These are phyloP conservation scores for Chimonanthus praecox DNA, from an alignment of 164 flowering plant species.

Conservation along the genomic window DNA sequence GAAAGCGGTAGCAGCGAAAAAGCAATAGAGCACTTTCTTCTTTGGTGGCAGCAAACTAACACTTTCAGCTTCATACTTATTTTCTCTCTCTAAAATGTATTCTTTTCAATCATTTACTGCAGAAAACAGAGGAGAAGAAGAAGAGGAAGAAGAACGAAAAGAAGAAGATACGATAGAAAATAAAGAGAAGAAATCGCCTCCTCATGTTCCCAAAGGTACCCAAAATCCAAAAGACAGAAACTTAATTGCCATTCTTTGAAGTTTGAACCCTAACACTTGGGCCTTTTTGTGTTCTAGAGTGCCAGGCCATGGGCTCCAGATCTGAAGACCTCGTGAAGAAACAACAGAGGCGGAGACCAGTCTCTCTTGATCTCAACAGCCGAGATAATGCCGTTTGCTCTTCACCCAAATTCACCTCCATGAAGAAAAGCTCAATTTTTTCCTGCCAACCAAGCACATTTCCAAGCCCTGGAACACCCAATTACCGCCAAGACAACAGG, in stretches of 20 bases:
- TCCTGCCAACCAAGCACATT: slow-evolving; percentile 41
- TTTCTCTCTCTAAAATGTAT: slow-evolving; percentile 12
- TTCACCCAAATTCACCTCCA: slow-evolving; percentile 50
- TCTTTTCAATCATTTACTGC: slow-evolving; percentile 12
- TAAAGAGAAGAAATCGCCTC: too few relatives aligned
- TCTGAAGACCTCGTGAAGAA: slow-evolving; percentile 47
- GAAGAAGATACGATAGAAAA: too few relatives aligned
- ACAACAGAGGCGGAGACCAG: slow-evolving; percentile 46
- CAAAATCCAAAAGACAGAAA: background rate
- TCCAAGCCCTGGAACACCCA: slow-evolving; percentile 84
- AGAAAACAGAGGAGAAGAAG: slow-evolving; percentile 37
- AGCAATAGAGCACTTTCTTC: background rate
- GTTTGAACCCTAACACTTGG: background rate
- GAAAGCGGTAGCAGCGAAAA: background rate
- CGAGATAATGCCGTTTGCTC: slow-evolving; percentile 25
- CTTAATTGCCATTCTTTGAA: background rate
- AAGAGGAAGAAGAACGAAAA: slow-evolving; percentile 31
- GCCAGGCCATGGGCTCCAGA: slow-evolving; percentile 59
- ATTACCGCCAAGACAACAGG: slow-evolving; percentile 26
- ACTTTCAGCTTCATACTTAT: too few relatives aligned
- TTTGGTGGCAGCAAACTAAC: background rate
- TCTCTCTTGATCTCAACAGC: slow-evolving; percentile 68
- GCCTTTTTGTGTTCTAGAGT: slow-evolving; percentile 33
- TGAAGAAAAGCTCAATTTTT: slow-evolving; percentile 46
- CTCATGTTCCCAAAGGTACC: background rate